Evolutionary conservation across 805 yeast species (phyloP).

Genomic region (Myxozyma neotropica): DNA sequence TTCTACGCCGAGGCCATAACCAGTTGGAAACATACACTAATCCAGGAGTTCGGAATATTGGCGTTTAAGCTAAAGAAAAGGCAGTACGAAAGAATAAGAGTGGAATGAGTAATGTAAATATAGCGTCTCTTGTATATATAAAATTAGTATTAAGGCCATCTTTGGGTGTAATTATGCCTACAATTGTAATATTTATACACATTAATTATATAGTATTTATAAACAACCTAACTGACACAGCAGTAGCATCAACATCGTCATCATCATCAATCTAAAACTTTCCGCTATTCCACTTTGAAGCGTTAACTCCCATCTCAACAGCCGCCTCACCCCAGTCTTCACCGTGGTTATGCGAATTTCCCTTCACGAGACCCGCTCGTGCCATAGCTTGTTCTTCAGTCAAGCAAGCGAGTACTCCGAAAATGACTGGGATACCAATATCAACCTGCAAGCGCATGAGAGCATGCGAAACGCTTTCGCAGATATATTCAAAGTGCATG

Average conservation of each 20-base stretch:
- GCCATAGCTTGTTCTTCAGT: slow-evolving; percentile 92
- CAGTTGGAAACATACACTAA: slow-evolving; percentile 71
- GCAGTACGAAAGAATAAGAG: neutral
- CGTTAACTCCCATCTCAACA: slow-evolving; percentile 76
- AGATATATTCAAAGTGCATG: slow-evolving; percentile 97
- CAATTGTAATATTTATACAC: neutral
- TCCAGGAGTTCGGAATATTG: slow-evolving; percentile 69
- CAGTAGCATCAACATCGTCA: neutral
- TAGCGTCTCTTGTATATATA: neutral
- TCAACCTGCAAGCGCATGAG: slow-evolving; percentile 79
- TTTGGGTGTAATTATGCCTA: too few species aligned
- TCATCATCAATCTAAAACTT: slow-evolving; percentile 11
- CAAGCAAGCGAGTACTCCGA: slow-evolving; percentile 89
- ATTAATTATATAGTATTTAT: neutral
- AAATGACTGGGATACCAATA: slow-evolving; percentile 76
- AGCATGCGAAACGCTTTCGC: slow-evolving; percentile 84
- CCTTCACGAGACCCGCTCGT: slow-evolving; percentile 80
- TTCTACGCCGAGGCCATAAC: slow-evolving; percentile 73
- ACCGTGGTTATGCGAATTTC: slow-evolving; percentile 86
- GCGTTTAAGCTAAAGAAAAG: neutral
- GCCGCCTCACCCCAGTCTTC: slow-evolving; percentile 99
- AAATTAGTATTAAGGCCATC: too few species aligned
- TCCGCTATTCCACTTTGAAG: slow-evolving; percentile 33
- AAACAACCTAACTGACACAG: neutral
- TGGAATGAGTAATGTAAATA: neutral